These are phyloP conservation scores for Yamadazyma pseudoaaseri DNA, from an alignment of 1,139 yeast species.

Conservation along the genomic window DNA sequence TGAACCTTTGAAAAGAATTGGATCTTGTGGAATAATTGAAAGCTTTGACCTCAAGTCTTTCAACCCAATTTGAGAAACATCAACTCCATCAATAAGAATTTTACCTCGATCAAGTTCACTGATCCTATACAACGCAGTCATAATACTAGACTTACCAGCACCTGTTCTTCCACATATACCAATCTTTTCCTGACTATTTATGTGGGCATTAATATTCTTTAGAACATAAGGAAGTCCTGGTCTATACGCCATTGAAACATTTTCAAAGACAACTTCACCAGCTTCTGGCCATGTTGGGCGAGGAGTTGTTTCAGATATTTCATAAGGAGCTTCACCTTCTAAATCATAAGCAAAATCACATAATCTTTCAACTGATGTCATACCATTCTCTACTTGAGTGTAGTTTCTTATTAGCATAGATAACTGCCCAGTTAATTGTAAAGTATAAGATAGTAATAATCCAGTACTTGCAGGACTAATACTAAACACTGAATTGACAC, in stretches of 20 bases:
- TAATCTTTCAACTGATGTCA: slow-evolving; percentile 84
- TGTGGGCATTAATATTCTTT: slow-evolving; percentile 46
- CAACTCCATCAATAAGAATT: slow-evolving; percentile 59
- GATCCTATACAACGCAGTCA: slow-evolving; percentile 65
- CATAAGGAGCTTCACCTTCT: slow-evolving; percentile 42
- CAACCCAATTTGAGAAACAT: slow-evolving; percentile 65
- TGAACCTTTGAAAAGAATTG: slow-evolving; percentile 83
- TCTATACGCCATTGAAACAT: slow-evolving; percentile 69
- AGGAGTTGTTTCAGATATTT: slow-evolving; percentile 56
- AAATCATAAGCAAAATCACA: slow-evolving; percentile 59
- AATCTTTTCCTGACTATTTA: slow-evolving; percentile 59
- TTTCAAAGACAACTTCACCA: slow-evolving; percentile 53
- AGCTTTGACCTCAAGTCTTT: slow-evolving; percentile 69
- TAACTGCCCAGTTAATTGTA: slow-evolving; percentile 51
- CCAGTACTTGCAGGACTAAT: slow-evolving; percentile 71
- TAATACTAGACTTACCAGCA: slow-evolving; percentile 74
- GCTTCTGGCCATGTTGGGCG: slow-evolving; percentile 44
- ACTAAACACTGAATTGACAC: slow-evolving; percentile 64
- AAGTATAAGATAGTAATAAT: slow-evolving; percentile 62
- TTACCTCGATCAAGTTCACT: slow-evolving; percentile 53
- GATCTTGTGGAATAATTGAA: slow-evolving; percentile 92
- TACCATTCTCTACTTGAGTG: slow-evolving; percentile 77
- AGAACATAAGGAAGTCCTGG: slow-evolving; percentile 75
- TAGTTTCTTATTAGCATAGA: slow-evolving; percentile 52
- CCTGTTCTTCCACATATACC: slow-evolving; percentile 85